Evolutionary conservation across 257 asterid genomes (phyloP).

Genomic region (Nicotiana knightiana): DNA sequence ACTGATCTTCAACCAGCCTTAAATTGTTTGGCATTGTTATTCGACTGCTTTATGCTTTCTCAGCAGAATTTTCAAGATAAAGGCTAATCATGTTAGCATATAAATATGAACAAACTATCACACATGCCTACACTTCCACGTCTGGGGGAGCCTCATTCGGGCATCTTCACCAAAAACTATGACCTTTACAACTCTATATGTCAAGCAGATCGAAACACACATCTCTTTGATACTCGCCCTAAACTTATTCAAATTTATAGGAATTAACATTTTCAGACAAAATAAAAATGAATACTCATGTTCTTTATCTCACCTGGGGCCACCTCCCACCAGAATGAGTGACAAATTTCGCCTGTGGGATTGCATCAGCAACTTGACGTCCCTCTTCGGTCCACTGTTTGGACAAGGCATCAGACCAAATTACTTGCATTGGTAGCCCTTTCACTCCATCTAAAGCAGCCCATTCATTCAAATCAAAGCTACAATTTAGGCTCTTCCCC

Average conservation of each 20-base stretch:
- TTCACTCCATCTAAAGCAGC: conserved; percentile 50
- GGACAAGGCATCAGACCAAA: conserved; percentile 66
- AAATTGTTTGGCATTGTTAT: neutral
- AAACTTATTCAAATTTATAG: neutral
- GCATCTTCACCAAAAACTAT: neutral
- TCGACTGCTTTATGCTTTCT: neutral
- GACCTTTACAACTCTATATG: neutral
- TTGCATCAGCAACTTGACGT: conserved; percentile 36
- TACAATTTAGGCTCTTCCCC: conserved; percentile 62
- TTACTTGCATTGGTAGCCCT: conserved; percentile 53
- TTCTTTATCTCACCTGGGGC: conserved; percentile 60
- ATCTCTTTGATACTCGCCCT: neutral
- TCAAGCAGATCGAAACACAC: neutral
- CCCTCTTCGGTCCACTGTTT: conserved; percentile 59
- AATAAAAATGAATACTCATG: neutral
- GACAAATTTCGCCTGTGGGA: conserved; percentile 49
- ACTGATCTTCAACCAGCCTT: neutral
- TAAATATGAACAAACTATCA: neutral
- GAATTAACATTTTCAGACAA: neutral
- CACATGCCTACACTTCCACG: neutral
- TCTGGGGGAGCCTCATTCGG: neutral
- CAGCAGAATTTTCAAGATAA: neutral
- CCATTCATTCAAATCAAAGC: conserved; percentile 80
- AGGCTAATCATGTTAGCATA: neutral
- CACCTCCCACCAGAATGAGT: conserved; percentile 84